Evolutionary conservation across 2,329 filamentous ascomycete genomes (phyloP), one percentile per base, ranked within the genome.

Genomic region (Sarocladium strictum): DNA sequence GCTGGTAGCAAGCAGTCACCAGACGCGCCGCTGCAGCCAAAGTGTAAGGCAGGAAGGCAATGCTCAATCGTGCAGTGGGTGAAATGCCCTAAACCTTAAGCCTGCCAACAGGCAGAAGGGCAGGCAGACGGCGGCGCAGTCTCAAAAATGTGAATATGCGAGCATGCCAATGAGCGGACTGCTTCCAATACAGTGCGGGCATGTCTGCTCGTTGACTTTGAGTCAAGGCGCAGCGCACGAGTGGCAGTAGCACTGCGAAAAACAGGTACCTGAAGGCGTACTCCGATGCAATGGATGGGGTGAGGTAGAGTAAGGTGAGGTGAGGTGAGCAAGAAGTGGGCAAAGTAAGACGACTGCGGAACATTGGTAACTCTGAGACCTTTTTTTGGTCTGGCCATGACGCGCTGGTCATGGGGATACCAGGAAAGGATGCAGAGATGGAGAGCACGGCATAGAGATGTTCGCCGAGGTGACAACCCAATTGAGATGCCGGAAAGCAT

Each of bases 321-420:
- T 51, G 47, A 51, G 47, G 29, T 51, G 47, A 51, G 47, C 27
- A 35, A 29, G 35, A 51, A 51, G 47, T 51, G 47, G 47, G 47
- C 47, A 35, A n/a, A 23, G 47, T 51, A 49, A 49, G 43, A 27
- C 47, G 47, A 5, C 43, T 27, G 21, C 4, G 21, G 17, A 43
- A 19, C 40, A 43, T 43, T 43, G 40, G 40, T 9, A 43, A 43
- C 10, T 11, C 40, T 24, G 17, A 21, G 15, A 21, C n/a, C 19
- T 29, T 49, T 49, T 45, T 49, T 49, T 10, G 26, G 43, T 19
- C 17, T 27, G 3, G 11, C 43, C 29, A 17, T 19, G 7, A 15
- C n/a, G n/a, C n/a, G n/a, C n/a, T n/a, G n/a, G n/a, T n/a, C 43
- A 32, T 29, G 24, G 14, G 7, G 26, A 21, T 29, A 12, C 3